A percentile compares a stretch with the other conserved stretches of the same genome.
Conservation (phyloP, 2,329 filamentous ascomycete genomes). For the Aspergillus oerlinghausenensis region DNA sequence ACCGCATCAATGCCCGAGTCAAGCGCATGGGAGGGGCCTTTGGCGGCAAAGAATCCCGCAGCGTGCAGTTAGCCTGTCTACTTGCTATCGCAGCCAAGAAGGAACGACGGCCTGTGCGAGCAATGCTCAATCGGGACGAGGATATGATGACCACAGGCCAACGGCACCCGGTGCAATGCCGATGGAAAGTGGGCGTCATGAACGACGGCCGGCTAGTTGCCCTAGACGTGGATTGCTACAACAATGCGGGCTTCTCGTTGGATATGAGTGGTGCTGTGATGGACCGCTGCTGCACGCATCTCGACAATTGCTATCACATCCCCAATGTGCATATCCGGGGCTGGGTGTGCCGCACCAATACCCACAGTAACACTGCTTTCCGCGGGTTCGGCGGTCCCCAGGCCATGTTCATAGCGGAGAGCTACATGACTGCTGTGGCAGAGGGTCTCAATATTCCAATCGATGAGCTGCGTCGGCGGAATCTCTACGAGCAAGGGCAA, state of each 20-base stretch:
- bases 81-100: conserved; percentile 85
- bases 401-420: conserved; percentile 89
- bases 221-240: conserved; percentile 82
- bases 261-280: conserved; percentile 73
- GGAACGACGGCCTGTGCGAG: conserved; percentile 73
- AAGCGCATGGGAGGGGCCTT: conserved; percentile 94
- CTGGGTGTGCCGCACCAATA: conserved; percentile 88
- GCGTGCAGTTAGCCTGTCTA: conserved; percentile 76
- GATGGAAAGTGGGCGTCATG: conserved; percentile 91
- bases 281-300: conserved; percentile 79
- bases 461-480: conserved; percentile 76
- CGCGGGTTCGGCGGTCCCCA: conserved; percentile 95
- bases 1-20: conserved; percentile 84
- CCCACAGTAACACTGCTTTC: conserved; percentile 96
- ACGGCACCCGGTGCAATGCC: conserved; percentile 82
- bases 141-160: conserved; percentile 92
- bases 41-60: conserved; percentile 89
- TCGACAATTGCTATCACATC: conserved; percentile 83
- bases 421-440: conserved; percentile 83
- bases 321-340: conserved; percentile 86
- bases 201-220: conserved; percentile 89
- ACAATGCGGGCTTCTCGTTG: conserved; percentile 78
- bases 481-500: conserved; percentile 76
- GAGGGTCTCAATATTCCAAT: conserved; percentile 81
- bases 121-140: conserved; percentile 94